Base-by-base conservation (phyloP, 306 rosid genomes). In the Vigna hirtella region DNA sequence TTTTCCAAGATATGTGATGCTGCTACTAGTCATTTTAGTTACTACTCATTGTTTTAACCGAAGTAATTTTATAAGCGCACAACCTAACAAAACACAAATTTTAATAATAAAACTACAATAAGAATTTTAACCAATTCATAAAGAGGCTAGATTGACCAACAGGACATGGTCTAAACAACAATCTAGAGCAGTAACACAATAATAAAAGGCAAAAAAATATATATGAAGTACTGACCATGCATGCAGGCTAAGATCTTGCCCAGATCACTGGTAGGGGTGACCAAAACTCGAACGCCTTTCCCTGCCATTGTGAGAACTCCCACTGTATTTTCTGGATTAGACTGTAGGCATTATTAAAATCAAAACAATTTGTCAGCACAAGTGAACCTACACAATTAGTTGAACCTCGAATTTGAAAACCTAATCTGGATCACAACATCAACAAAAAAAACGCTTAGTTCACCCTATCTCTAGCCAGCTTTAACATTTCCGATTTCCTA, bases 221-320 rank as follows among this genome's bases (percentile, higher is more conserved):
- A 8, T 32, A 8, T 16, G 12, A 52, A 64, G 53, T 40, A 85
- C 94, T 73, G 14, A 92, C 98, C 97, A 66, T 94, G 98, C 97
- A 87, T 94, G 84, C 98, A 94, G 2, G 96, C 97, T 49, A 94
- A 84, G 67, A 94, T 94, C 89, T 94, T 94, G 83, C 97, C 96
- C 74, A 94, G 91, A 87, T 94, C 98, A 83, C 93, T 89, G 30
- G 98, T 94, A 47, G 98, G 98, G 22, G 96, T 94, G 47, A 89
- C 98, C 87, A 94, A 90, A 70, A 94, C 98, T 9, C 97, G 96
- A 79, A 91, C 91, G 30, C 98, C 94, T 83, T 94, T 94, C 26
- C 98, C 98, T 1, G 97, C 98, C 98, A 94, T 94, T 24, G 94
- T 94, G 79, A 94, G 92, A 84, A 94, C 90, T 85, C 98, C 98